Percentiles rank a stretch among this genome's conserved stretches.
phyloP scores from a whole-genome alignment of 139 green algal genomes.

The Chlamydomonas incerta region DNA sequence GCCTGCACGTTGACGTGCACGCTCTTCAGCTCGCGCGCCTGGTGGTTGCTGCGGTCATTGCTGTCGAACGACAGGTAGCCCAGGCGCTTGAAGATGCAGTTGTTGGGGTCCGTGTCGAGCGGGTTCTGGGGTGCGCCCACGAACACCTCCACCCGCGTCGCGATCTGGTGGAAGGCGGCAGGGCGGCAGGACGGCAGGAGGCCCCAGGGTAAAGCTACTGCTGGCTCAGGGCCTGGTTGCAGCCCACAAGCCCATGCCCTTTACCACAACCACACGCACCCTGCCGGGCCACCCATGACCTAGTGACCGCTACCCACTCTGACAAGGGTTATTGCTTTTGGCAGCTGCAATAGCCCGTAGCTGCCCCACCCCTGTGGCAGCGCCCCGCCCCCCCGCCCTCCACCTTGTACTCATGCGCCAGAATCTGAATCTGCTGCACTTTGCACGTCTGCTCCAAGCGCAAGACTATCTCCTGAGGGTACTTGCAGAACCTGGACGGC shows the following conservation, averaged over 20 bases:
- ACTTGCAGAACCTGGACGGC: slow-evolving; percentile 80
- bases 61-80: slow-evolving; percentile 91
- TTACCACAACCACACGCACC: too few relatives aligned
- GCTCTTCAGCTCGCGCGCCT: slow-evolving; percentile 93
- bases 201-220: too few relatives aligned
- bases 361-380: too few relatives aligned
- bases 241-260: too few relatives aligned
- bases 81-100: slow-evolving; percentile 75
- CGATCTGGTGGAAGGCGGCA: slow-evolving; percentile 70
- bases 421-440: slow-evolving; percentile 91
- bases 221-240: too few relatives aligned
- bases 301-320: too few relatives aligned
- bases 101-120: slow-evolving; percentile 35
- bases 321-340: too few relatives aligned
- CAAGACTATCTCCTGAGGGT: slow-evolving; percentile 87
- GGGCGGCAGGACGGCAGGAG: not conserved
- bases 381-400: too few relatives aligned
- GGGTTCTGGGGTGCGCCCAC: slow-evolving; percentile 60
- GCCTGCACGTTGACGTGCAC: slow-evolving; percentile 79
- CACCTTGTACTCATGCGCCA: slow-evolving; percentile 96
- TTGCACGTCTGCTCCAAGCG: slow-evolving; percentile 73
- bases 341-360: too few relatives aligned
- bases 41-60: slow-evolving; percentile 88
- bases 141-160: slow-evolving; percentile 86
- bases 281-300: too few relatives aligned